Evolutionary conservation across 345 rosid genomes (phyloP).

Genomic region (Sonneratia caseolaris): DNA sequence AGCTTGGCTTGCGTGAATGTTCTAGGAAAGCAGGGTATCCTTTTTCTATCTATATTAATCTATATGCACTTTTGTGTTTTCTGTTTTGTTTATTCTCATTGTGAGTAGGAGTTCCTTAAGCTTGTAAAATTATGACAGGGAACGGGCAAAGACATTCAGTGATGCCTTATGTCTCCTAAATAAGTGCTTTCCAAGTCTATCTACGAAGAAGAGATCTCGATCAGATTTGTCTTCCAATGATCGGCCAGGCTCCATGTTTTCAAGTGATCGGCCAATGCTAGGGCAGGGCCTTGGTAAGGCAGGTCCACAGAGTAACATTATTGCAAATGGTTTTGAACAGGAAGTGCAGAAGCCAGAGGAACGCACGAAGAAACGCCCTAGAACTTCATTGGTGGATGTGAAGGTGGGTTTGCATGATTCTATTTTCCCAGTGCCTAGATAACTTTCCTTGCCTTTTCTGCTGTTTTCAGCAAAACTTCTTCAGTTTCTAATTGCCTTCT

Average conservation of each 20-base stretch:
- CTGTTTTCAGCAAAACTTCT: not conserved
- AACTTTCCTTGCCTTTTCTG: not conserved
- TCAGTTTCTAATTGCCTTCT: not conserved
- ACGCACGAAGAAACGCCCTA: slow-evolving; percentile 65
- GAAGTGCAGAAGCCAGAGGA: slow-evolving; percentile 73
- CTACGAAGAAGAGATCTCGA: slow-evolving; percentile 84
- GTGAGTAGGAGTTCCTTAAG: not conserved
- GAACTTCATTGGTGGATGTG: slow-evolving; percentile 76
- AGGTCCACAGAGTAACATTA: slow-evolving; percentile 61
- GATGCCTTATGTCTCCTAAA: slow-evolving; percentile 79
- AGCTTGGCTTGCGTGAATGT: slow-evolving; percentile 54
- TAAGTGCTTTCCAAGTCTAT: slow-evolving; percentile 59
- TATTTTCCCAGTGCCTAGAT: slow-evolving; percentile 8
- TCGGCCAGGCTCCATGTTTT: slow-evolving; percentile 34
- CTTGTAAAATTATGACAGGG: slow-evolving; percentile 48
- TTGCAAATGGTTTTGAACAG: slow-evolving; percentile 49
- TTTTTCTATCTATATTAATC: slow-evolving; percentile 15
- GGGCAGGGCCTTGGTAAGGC: slow-evolving; percentile 58
- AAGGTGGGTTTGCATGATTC: slow-evolving; percentile 37
- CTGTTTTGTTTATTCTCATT: not conserved
- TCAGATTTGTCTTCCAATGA: slow-evolving; percentile 58
- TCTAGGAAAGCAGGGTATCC: slow-evolving; percentile 73
- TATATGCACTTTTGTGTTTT: not conserved
- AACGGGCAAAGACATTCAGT: slow-evolving; percentile 52
- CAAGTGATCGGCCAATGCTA: slow-evolving; percentile 48